A percentile compares a stretch with the other conserved stretches of the same genome.
These are phyloP conservation scores for Dalbergia cultrata DNA, from an alignment of 306 rosid species.

Conservation along the genomic window DNA sequence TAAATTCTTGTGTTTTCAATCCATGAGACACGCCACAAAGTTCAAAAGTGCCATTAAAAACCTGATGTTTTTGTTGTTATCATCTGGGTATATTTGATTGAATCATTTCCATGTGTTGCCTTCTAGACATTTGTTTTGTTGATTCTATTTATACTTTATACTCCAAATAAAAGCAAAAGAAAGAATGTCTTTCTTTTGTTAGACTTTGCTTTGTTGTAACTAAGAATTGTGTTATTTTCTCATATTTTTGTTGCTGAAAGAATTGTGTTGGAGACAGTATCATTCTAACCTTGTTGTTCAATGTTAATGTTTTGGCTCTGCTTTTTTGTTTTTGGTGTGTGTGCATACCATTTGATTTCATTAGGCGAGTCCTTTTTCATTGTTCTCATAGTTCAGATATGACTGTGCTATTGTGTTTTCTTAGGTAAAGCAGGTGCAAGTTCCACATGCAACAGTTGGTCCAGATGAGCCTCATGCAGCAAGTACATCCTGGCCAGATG, in stretches of 20 bases:
- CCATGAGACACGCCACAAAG: too few relatives aligned
- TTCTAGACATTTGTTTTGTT: too few relatives aligned
- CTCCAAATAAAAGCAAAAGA: neutral
- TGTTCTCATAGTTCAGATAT: neutral
- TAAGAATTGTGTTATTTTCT: neutral
- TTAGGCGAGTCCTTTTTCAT: constrained; percentile 12
- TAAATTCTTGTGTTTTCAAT: too few relatives aligned
- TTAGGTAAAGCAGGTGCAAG: constrained; percentile 55
- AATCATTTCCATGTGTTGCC: neutral
- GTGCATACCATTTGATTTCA: constrained; percentile 10
- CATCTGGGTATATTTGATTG: neutral
- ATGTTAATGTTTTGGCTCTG: constrained; percentile 15
- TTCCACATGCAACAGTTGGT: constrained; percentile 80
- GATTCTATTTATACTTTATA: neutral
- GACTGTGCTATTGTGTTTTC: constrained; percentile 35
- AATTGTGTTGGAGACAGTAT: constrained; percentile 28
- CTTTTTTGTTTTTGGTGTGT: neutral
- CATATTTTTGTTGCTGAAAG: constrained; percentile 7
- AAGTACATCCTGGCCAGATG: constrained; percentile 84
- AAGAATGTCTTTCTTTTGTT: constrained; percentile 15
- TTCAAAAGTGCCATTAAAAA: too few relatives aligned
- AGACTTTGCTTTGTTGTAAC: neutral
- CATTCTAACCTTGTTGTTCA: constrained; percentile 12
- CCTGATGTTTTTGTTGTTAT: neutral
- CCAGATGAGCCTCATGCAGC: constrained; percentile 99